phyloP scores from a whole-genome alignment of 1,139 yeast species.

The Taphrina deformans region DNA sequence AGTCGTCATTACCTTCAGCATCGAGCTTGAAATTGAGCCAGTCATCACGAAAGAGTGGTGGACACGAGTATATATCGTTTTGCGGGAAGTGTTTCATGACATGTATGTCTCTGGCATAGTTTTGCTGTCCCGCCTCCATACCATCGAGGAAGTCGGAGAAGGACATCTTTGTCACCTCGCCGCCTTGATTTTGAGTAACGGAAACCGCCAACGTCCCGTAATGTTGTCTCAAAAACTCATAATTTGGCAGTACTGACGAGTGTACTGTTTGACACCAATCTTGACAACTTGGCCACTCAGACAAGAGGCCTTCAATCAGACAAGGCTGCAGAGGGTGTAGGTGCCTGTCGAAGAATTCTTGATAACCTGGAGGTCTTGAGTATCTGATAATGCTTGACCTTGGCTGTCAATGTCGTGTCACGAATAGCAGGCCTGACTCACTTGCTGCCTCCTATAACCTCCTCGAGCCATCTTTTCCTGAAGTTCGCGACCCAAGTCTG shows the following conservation, averaged over 20 bases:
- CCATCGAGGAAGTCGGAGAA: conserved; percentile 12
- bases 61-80: conserved; percentile 6
- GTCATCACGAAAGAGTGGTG: conserved; percentile 31
- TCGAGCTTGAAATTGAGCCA: conserved; percentile 32
- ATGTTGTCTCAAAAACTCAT: background rate
- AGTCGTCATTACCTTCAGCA: conserved; percentile 23
- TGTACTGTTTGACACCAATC: conserved; percentile 4
- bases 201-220: conserved; percentile 20
- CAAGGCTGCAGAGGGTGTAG: conserved; percentile 26
- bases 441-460: conserved; percentile 1
- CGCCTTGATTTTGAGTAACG: background rate
- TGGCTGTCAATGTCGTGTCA: background rate
- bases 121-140: background rate
- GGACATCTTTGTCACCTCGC: background rate
- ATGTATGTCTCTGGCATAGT: conserved; percentile 33
- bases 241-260: conserved; percentile 11
- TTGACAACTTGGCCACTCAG: conserved; percentile 11
- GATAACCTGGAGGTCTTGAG: conserved; percentile 11
- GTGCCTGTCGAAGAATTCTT: conserved; percentile 12
- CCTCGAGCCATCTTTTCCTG: conserved; percentile 16
- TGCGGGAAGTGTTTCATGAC: conserved; percentile 11
- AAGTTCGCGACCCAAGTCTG: conserved; percentile 7
- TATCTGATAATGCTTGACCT: background rate
- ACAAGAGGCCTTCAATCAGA: conserved; percentile 20
- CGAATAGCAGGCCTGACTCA: conserved; percentile 3